Conservation (phyloP, 176 grass and related monocot genomes). For the Zoysia japonica region DNA sequence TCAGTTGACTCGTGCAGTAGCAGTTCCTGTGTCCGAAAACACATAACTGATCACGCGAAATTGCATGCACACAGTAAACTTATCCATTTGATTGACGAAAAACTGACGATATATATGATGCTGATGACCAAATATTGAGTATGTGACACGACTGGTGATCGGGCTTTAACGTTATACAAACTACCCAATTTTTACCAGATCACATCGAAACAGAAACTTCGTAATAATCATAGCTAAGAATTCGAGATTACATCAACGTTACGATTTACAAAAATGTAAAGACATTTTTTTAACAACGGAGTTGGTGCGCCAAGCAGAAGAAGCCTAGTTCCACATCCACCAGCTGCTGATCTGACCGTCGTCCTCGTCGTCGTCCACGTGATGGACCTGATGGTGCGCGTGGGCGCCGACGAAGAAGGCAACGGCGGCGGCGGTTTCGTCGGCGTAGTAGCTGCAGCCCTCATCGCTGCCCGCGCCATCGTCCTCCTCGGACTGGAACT, state of each 20-base stretch:
- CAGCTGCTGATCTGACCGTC: slow-evolving; percentile 55
- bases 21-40: neutral
- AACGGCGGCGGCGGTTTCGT: slow-evolving; percentile 38
- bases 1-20: neutral
- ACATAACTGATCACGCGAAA: neutral
- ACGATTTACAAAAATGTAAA: slow-evolving; percentile 6
- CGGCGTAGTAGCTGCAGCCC: slow-evolving; percentile 89
- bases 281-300: neutral
- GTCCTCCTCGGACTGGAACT: slow-evolving; percentile 79
- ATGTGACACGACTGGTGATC: neutral
- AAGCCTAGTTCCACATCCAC: slow-evolving; percentile 68
- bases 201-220: slow-evolving; percentile 42
- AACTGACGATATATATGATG: neutral
- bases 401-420: slow-evolving; percentile 47
- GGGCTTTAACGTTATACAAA: slow-evolving; percentile 20
- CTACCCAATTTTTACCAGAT: slow-evolving; percentile 28
- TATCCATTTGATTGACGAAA: slow-evolving; percentile 17
- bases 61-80: neutral
- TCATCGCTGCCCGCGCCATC: slow-evolving; percentile 86
- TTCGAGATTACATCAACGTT: slow-evolving; percentile 32
- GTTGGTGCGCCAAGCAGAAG: neutral
- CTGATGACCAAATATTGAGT: neutral
- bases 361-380: slow-evolving; percentile 58
- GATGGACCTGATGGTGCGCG: slow-evolving; percentile 28
- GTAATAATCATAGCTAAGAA: slow-evolving; percentile 13